Evolutionary conservation across 1,139 yeast genomes (phyloP), one percentile per base, ranked within the genome.

Genomic region (Debaryomyces udenii): DNA sequence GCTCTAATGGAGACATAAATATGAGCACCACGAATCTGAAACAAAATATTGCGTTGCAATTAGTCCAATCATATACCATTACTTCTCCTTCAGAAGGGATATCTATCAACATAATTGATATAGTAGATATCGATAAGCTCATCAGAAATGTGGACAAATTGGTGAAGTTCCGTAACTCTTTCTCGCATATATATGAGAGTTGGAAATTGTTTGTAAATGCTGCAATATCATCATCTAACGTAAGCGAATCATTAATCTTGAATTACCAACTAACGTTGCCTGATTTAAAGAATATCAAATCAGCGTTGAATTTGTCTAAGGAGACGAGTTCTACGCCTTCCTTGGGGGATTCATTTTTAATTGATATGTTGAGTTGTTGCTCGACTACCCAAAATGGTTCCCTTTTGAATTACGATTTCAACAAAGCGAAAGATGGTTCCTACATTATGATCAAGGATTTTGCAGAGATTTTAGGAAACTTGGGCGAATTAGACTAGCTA

Each of bases 301-400:
- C 52, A 1, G 43, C 45, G 1, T 52, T 72, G 28, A 57, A 59
- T 18, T 50, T 71, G 26, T 69, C 65, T 29, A 54, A 49, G 30
- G 64, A 61, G 30, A 49, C 51, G 13, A 51, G 37, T 10, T 55
- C 49, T 18, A 51, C 43, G 28, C 41, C 37, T 4, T 46, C 49
- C 3, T 46, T 66, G 13, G 57, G 61, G 27, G 74, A 71, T 42
- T 47, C 64, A 4, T 53, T 70, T n/a, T 53, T 73, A 37, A 73
- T 73, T 7, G 77, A 72, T 44, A 73, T 73, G 78, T 51, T 73
- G 24, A 64, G 76, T 31, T 66, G 75, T 37, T 57, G 73, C 37
- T 38, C 61, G 5, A 55, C 61, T 3, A 65, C 62, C 33, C 48
- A 58, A 1, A 47, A 53, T 5, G 76, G 73, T 0, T 51, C 53